Evolutionary conservation across 23 red algal species (phyloP).

Genomic region (Gracilaria gracilis): DNA sequence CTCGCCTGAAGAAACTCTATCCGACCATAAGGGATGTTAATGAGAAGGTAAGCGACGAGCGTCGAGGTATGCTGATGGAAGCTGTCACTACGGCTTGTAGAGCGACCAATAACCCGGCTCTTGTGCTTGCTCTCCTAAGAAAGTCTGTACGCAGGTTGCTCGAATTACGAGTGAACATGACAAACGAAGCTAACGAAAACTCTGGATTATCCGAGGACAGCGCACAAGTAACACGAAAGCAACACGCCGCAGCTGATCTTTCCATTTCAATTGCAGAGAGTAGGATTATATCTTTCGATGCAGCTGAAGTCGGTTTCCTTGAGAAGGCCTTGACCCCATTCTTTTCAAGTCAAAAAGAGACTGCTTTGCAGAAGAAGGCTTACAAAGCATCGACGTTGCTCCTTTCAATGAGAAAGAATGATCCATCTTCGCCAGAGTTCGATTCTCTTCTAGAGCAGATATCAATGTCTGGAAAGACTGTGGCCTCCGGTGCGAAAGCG

Average conservation of each 20-base stretch:
- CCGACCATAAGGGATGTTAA: constrained; percentile 33
- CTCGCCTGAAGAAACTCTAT: constrained; percentile 70
- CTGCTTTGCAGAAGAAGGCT: constrained; percentile 85
- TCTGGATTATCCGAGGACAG: constrained; percentile 1
- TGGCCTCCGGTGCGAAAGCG: constrained; percentile 75
- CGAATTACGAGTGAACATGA: constrained; percentile 43
- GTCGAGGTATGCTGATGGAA: constrained; percentile 47
- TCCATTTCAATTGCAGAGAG: constrained; percentile 74
- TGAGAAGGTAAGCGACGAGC: constrained; percentile 41
- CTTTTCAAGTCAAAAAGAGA: constrained; percentile 68
- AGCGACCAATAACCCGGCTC: constrained; percentile 36
- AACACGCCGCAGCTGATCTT: constrained; percentile 66
- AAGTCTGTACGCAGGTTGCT: constrained; percentile 66
- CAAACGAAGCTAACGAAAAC: not conserved
- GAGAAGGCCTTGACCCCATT: constrained; percentile 76
- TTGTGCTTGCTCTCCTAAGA: constrained; percentile 45
- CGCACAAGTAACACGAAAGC: not conserved
- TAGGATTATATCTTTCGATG: constrained; percentile 53
- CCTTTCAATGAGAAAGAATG: constrained; percentile 15
- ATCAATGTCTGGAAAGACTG: constrained; percentile 36
- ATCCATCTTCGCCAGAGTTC: not conserved
- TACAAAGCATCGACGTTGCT: constrained; percentile 74
- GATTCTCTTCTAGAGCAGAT: constrained; percentile 23
- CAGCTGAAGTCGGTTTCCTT: constrained; percentile 69
- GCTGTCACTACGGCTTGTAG: constrained; percentile 57